A percentile compares a stretch with the other conserved stretches of the same genome.
Conservation (phyloP, 441 rosid species). For the Eruca vesicaria region DNA sequence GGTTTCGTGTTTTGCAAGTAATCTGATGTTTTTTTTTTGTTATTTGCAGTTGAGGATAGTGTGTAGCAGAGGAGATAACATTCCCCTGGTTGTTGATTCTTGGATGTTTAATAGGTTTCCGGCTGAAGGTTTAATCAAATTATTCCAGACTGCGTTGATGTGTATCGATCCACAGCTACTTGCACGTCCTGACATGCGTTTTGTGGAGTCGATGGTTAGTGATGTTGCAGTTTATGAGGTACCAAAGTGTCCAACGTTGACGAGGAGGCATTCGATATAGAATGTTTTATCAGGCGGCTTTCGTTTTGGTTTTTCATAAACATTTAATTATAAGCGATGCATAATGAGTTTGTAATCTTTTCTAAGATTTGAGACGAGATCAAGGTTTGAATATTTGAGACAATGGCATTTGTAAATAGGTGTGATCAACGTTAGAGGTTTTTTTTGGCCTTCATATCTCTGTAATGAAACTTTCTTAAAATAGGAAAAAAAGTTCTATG, state of each 20-base stretch:
- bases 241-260: not conserved
- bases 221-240: not conserved
- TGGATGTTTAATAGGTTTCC: not conserved
- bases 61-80: not conserved
- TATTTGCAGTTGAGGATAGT: not conserved
- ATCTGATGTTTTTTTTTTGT: not conserved
- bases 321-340: not conserved
- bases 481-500: constrained; percentile 21
- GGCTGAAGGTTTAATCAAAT: not conserved
- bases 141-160: not conserved
- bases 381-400: constrained; percentile 1
- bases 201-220: not conserved
- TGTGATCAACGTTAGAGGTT: constrained; percentile 9
- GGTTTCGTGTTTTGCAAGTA: constrained; percentile 5
- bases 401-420: constrained; percentile 10
- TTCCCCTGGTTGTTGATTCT: not conserved
- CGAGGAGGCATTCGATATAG: not conserved
- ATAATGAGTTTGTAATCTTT: not conserved
- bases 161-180: not conserved
- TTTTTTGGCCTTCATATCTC: constrained; percentile 2
- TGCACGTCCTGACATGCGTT: constrained; percentile 2
- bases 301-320: not conserved
- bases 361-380: not conserved
- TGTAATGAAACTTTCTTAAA: constrained; percentile 20
- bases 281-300: not conserved